These are phyloP conservation scores for Ensete ventricosum DNA, from an alignment of 176 grass and related monocot species.

Conservation along the genomic window DNA sequence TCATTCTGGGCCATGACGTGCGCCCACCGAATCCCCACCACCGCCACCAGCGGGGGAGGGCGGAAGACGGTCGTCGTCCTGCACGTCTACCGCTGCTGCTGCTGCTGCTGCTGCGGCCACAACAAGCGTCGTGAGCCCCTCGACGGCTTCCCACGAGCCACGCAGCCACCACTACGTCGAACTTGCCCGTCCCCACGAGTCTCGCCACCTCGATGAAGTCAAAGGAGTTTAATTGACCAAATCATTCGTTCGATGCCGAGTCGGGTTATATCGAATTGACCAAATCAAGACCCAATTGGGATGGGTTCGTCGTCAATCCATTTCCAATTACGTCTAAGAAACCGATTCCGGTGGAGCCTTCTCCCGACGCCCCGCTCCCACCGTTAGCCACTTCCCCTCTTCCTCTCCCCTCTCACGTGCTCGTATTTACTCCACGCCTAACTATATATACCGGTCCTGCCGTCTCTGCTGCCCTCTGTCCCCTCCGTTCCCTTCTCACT, in stretches of 20 bases:
- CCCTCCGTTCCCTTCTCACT: neutral
- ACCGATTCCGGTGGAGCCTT: neutral
- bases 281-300: no score
- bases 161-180: neutral
- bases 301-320: no score
- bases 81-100: slow-evolving; percentile 2
- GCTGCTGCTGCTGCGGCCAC: neutral
- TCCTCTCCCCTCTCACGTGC: neutral
- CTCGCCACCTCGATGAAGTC: no score
- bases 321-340: neutral
- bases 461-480: slow-evolving; percentile 6
- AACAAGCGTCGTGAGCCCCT: no score
- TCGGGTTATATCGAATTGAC: no score
- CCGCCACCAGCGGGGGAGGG: no score
- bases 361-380: neutral
- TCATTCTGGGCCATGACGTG: no score
- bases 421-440: neutral
- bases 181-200: no score
- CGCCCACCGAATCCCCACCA: no score
- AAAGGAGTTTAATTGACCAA: no score
- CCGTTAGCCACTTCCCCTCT: neutral
- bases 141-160: neutral
- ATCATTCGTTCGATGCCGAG: no score
- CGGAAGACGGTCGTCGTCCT: neutral
- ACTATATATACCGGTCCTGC: no score